Evolutionary conservation across 23 red algal genomes (phyloP).

Genomic region (Gracilariopsis chorda): DNA sequence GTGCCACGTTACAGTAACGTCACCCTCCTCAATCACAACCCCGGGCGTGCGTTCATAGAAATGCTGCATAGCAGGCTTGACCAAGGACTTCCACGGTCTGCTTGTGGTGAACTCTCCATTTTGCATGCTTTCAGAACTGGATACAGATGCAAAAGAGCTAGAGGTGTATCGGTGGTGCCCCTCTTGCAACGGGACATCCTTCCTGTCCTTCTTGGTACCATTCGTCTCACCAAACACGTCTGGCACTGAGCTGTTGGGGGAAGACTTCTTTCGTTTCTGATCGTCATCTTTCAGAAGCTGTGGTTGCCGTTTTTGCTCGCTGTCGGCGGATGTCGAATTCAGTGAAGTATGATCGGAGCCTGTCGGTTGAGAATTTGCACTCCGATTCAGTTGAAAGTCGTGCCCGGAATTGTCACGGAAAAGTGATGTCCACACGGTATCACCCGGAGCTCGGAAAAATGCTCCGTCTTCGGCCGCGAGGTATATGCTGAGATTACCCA

Average conservation of each 20-base stretch:
- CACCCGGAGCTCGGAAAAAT: slow-evolving; percentile 62
- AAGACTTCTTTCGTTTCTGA: not conserved
- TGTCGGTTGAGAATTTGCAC: not conserved
- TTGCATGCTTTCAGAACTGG: slow-evolving; percentile 14
- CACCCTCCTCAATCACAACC: slow-evolving; percentile 81
- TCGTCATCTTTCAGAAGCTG: not conserved
- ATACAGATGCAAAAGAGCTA: not conserved
- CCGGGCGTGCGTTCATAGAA: slow-evolving; percentile 90
- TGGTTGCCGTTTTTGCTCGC: not conserved
- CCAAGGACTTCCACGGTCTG: slow-evolving; percentile 51
- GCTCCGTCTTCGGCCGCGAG: slow-evolving; percentile 80
- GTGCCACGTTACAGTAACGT: slow-evolving; percentile 83
- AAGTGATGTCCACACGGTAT: slow-evolving; percentile 43
- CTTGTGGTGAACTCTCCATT: slow-evolving; percentile 17
- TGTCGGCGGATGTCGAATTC: not conserved
- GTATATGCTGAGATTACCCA: slow-evolving; percentile 62
- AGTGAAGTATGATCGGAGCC: not conserved
- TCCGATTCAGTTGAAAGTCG: not conserved
- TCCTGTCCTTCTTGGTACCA: not conserved
- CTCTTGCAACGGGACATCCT: not conserved
- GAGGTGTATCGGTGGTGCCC: not conserved
- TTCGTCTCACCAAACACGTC: not conserved
- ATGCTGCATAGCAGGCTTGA: slow-evolving; percentile 61
- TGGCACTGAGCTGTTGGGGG: not conserved
- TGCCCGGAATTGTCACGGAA: slow-evolving; percentile 16